Percentiles rank a stretch among this genome's conserved stretches.
Conservation (phyloP, 2,329 filamentous ascomycete genomes). For the Fusarium veterinarium region DNA sequence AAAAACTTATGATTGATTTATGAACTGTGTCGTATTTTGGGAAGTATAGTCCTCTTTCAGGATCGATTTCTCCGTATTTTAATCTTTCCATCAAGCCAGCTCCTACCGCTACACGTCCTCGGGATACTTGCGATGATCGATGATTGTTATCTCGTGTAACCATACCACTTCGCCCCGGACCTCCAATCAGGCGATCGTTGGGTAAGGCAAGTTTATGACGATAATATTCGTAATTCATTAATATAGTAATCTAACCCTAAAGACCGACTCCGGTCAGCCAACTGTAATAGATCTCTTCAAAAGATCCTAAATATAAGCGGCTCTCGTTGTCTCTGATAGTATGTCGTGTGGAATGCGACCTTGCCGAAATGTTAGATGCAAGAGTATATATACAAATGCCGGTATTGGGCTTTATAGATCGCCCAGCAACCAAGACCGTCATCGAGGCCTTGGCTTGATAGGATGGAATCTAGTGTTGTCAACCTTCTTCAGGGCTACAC, state of each 20-base stretch:
- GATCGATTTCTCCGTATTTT: not conserved
- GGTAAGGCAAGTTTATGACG: not conserved
- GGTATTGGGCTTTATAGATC: not conserved
- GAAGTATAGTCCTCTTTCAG: not conserved
- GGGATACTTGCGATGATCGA: not conserved
- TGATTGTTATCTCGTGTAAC: not conserved
- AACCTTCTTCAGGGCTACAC: slow-evolving; percentile 59
- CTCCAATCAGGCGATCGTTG: not conserved
- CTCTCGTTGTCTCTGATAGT: not conserved
- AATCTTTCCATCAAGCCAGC: not conserved
- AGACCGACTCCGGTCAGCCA: not conserved
- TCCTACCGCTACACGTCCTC: not conserved
- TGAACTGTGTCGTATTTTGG: too few relatives aligned
- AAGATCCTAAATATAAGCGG: not conserved
- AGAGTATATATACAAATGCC: not conserved
- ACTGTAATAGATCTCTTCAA: not conserved
- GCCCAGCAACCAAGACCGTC: not conserved
- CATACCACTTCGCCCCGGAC: not conserved
- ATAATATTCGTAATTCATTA: slow-evolving; percentile 19
- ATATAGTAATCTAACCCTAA: not conserved
- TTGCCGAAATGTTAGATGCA: not conserved
- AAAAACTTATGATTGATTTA: not conserved
- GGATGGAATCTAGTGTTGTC: not conserved
- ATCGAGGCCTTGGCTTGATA: not conserved
- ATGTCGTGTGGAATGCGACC: not conserved